phyloP scores from a whole-genome alignment of 2,329 filamentous ascomycete genomes.

The Beauveria bassiana region DNA sequence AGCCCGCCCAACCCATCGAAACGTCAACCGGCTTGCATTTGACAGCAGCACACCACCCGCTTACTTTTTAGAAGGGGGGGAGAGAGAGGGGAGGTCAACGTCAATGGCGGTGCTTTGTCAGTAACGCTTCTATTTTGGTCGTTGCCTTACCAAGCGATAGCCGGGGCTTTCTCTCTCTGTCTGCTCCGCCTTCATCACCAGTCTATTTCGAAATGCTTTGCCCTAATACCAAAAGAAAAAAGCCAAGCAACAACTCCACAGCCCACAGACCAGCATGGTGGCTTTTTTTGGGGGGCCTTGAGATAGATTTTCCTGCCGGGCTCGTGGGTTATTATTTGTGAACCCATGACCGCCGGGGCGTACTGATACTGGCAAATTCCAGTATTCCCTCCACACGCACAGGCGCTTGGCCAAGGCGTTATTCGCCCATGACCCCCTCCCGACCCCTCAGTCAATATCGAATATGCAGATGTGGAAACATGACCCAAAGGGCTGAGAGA shows the following conservation, averaged over 20 bases:
- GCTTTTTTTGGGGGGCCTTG: too few species aligned
- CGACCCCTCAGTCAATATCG: too few species aligned
- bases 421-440: too few species aligned
- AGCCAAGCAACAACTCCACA: too few species aligned
- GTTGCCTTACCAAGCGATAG: conserved; percentile 3
- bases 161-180: not conserved
- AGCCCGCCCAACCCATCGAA: too few species aligned
- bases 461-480: too few species aligned
- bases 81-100: too few species aligned
- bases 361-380: not conserved
- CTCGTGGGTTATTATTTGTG: not conserved
- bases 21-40: not conserved
- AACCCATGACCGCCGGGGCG: not conserved
- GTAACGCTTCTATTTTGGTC: conserved; percentile 1
- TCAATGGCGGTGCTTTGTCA: conserved; percentile 6
- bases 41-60: not conserved
- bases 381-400: too few species aligned
- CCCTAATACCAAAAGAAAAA: too few species aligned
- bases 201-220: not conserved
- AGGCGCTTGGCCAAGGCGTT: not conserved
- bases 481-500: too few species aligned
- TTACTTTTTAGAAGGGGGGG: not conserved
- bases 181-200: not conserved
- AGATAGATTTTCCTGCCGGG: too few species aligned
- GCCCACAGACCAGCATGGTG: too few species aligned